A percentile compares a stretch with the other conserved stretches of the same genome.
phyloP scores from a whole-genome alignment of 176 grass and related monocot genomes.

The Oryza nivara region DNA sequence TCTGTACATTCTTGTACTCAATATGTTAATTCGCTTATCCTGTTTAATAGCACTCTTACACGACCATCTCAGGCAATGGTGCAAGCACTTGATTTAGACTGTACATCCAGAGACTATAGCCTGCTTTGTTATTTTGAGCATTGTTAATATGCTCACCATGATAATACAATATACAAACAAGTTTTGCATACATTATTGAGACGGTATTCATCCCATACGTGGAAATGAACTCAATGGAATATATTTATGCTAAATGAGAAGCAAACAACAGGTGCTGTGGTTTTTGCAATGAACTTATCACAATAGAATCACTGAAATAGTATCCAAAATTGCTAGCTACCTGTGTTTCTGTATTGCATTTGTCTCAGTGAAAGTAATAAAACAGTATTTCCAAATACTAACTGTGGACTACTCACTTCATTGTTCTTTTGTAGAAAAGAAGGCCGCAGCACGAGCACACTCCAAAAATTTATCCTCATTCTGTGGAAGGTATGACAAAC shows the following conservation, averaged over 20 bases:
- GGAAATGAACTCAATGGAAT: constrained; percentile 20
- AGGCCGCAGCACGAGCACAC: constrained; percentile 76
- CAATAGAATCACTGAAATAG: neutral
- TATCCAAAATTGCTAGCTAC: neutral
- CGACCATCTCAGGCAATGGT: neutral
- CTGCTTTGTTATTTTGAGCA: neutral
- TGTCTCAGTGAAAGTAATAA: neutral
- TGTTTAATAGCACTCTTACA: neutral
- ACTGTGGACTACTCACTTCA: neutral
- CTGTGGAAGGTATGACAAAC: constrained; percentile 82
- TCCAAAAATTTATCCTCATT: constrained; percentile 90
- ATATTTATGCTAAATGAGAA: constrained; percentile 21
- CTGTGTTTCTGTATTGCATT: neutral
- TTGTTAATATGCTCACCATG: neutral
- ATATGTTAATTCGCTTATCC: constrained; percentile 2
- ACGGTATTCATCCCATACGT: neutral
- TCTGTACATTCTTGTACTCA: neutral
- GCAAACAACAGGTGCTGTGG: neutral
- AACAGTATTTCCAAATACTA: neutral
- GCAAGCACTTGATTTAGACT: constrained; percentile 6
- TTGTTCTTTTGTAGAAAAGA: constrained; percentile 70
- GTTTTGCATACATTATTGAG: neutral
- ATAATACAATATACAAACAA: neutral
- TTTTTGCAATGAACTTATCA: neutral
- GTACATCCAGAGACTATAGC: neutral